Conservation (phyloP, 75 land plant species). For the Sequoiadendron giganteum region DNA sequence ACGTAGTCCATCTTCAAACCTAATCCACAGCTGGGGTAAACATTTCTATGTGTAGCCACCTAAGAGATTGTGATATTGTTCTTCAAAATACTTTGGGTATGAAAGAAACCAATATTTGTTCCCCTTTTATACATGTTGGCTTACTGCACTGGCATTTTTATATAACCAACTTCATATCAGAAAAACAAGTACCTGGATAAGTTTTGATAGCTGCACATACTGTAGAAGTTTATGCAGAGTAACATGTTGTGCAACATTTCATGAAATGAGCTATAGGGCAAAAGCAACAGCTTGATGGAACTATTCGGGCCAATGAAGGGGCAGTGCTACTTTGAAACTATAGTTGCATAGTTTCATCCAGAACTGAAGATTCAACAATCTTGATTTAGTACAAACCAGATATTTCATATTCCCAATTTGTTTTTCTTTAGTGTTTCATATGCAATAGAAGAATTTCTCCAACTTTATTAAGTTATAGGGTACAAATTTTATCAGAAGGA, state of each 20-base stretch:
- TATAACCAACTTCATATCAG: neutral
- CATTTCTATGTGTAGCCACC: neutral
- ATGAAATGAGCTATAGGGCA: neutral
- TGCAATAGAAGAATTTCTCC: neutral
- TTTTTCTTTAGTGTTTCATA: neutral
- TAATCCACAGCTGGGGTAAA: neutral
- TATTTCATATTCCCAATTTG: neutral
- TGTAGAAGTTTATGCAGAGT: neutral
- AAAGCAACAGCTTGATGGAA: too few species aligned
- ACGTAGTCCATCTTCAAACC: neutral
- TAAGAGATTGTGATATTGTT: neutral
- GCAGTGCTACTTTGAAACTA: neutral
- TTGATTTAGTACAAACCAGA: neutral
- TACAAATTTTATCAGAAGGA: neutral
- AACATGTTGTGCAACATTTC: neutral
- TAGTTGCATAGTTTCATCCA: neutral
- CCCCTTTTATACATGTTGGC: neutral
- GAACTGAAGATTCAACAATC: neutral
- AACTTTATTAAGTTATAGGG: neutral
- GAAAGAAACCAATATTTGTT: neutral
- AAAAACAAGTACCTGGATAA: neutral
- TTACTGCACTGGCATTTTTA: neutral
- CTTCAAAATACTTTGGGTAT: neutral
- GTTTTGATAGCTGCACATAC: neutral
- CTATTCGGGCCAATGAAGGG: too few species aligned